Evolutionary conservation across 257 asterid species (phyloP), one percentile per base, ranked within the genome.

Genomic region (Linaria vulgaris): DNA sequence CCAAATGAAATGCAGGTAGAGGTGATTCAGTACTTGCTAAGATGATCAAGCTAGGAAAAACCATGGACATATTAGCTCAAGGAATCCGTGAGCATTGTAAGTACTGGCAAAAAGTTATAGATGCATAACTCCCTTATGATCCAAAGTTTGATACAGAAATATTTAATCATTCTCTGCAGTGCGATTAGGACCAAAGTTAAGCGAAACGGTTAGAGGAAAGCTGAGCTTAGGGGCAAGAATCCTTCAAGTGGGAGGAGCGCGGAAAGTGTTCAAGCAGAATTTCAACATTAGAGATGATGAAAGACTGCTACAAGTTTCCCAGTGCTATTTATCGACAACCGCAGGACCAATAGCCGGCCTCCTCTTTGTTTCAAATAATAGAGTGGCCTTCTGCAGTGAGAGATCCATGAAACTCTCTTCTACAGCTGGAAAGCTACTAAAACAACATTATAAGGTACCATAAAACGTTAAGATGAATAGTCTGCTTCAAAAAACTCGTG

Each of bases 51-150:
- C 61, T 77, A 0, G 78, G 84, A 55, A 68, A 64, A 59, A 70
- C 56, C 55, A 56, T 74, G 66, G 88, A 83, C 12, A 13, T 11
- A 59, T 76, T 80, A 22, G 75, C 80, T 12, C 71, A 72, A 70
- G 82, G 78, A 63, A 73, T 83, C 74, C 72, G 72, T 15, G 82
- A 80, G 70, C 84, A 80, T 11, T 69, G 82, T 80, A 65, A 72
- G 50, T 38, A 49, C 9, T 34, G 0, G 7, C 5, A 1, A 21
- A 5, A 53, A 54, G 17, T 3, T 7, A 8, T 31, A 15, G 2
- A 44, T 34, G 41, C 34, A 45, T 23, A 13, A 47, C 4, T 9
- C 15, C 3, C 37, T 2, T 3, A 6, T 22, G 5, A 20, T 16
- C 1, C 20, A 11, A 46, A 16, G 14, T 30, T 34, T 37, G 37